Evolutionary conservation across 2,329 filamentous ascomycete genomes (phyloP), one percentile per base, ranked within the genome.

Genomic region (Fusarium domesticum): DNA sequence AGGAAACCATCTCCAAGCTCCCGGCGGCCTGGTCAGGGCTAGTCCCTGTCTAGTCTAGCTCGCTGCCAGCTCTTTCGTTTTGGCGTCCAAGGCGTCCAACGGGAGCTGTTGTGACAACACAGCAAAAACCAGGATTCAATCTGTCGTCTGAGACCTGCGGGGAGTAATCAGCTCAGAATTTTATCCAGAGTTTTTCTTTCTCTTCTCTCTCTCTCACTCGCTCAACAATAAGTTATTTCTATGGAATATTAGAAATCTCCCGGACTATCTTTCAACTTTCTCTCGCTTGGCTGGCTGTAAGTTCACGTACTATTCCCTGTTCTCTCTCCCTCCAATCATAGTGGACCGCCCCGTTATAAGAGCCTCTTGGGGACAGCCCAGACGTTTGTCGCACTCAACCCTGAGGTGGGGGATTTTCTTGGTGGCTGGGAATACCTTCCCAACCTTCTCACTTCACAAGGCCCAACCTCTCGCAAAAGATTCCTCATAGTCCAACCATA

Each of bases 401-500:
- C n/a, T n/a, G n/a, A n/a, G 50, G 56, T 54, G 45, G 54, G 55
- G 55, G 51, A 15, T 19, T 25, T 23, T 39, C 44, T 39, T 37
- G 54, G 57, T 48, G 57, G 57, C 53, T 60, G 57, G 57, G 47
- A 46, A 58, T 45, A 48, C 43, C 51, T 34, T 50, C 53, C 51
- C 57, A 59, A 53, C 50, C 57, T 52, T 54, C 57, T 55, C 43
- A 38, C 45, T 50, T 53, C 37, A 25, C 42, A 47, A n/a, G n/a
- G 48, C 48, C 58, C 63, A 65, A 50, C 63, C 63, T 61, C 59
- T 44, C 41, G n/a, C 41, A 39, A 45, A 50, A 48, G 46, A 45
- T 32, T 39, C 54, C 49, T 57, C 48, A 51, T 56, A 62, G 53
- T 53, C 64, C 62, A 64, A 61, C 59, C 58, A 64, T 64, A 63